phyloP scores from a whole-genome alignment of 1,284 basidiomycete species.

The Ceratobasidium papillatum region DNA sequence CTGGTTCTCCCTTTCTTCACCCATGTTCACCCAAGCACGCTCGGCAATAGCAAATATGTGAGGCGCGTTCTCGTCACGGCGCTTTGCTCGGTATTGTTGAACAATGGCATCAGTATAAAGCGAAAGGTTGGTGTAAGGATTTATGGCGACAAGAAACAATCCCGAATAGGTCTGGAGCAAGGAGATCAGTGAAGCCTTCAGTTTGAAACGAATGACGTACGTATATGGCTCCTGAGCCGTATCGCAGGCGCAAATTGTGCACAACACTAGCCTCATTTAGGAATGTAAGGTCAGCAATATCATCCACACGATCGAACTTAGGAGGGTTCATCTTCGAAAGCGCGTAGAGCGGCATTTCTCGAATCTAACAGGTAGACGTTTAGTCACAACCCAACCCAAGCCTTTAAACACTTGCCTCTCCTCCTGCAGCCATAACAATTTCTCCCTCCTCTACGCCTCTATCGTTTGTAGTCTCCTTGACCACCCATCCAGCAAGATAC shows the following conservation, averaged over 20 bases:
- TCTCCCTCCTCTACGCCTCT: constrained; percentile 74
- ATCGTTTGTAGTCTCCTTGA: constrained; percentile 62
- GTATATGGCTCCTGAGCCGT: constrained; percentile 93
- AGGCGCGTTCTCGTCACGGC: constrained; percentile 94
- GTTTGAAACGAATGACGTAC: constrained; percentile 62
- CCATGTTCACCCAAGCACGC: constrained; percentile 98
- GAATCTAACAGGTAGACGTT: constrained; percentile 59
- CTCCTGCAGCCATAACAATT: constrained; percentile 80
- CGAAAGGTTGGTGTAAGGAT: constrained; percentile 93
- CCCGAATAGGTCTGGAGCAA: constrained; percentile 87
- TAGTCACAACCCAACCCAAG: constrained; percentile 6
- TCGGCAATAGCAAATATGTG: constrained; percentile 99
- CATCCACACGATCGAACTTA: constrained; percentile 97
- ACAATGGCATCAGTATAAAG: constrained; percentile 94
- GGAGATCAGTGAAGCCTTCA: background rate
- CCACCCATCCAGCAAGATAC: constrained; percentile 90
- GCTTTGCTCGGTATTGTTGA: constrained; percentile 90
- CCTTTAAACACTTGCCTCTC: constrained; percentile 64
- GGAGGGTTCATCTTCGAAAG: constrained; percentile 98
- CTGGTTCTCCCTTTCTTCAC: constrained; percentile 96
- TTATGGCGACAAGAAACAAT: constrained; percentile 97
- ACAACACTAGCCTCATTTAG: constrained; percentile 99
- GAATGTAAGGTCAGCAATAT: constrained; percentile 98
- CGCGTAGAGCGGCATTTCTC: constrained; percentile 76
- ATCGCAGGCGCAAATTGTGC: constrained; percentile 92